Conservation (phyloP, 163 green algal species). For the Volvox carteri region DNA sequence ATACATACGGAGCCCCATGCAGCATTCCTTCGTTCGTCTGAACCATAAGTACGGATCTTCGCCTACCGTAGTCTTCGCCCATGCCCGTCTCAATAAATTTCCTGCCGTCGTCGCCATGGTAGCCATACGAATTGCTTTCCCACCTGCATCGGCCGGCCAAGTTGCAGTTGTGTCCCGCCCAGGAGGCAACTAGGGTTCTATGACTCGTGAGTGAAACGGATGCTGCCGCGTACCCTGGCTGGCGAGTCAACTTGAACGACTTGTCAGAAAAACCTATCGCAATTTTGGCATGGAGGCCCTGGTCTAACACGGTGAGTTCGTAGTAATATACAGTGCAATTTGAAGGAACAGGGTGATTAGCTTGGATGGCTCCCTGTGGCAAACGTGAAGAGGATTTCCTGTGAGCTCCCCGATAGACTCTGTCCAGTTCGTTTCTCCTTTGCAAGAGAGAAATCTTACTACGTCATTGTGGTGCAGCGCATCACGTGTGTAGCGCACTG, state of each 20-base stretch:
- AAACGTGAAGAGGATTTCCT: not conserved
- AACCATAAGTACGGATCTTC: too few species aligned
- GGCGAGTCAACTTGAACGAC: constrained; percentile 82
- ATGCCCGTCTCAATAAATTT: constrained; percentile 69
- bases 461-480: constrained; percentile 86
- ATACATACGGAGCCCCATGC: too few species aligned
- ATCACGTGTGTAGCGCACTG: constrained; percentile 79
- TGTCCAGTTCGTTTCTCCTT: not conserved
- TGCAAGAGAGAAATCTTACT: not conserved
- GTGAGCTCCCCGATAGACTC: not conserved
- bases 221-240: constrained; percentile 84
- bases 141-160: too few species aligned
- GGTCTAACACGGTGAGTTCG: constrained; percentile 83
- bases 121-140: constrained; percentile 90
- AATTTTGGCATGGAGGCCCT: constrained; percentile 77
- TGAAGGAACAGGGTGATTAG: constrained; percentile 79
- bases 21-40: too few species aligned
- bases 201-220: too few species aligned
- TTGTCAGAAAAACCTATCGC: constrained; percentile 86
- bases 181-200: constrained; percentile 44
- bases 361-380: constrained; percentile 66
- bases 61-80: constrained; percentile 63
- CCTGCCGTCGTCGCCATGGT: constrained; percentile 90
- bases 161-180: too few species aligned
- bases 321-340: constrained; percentile 87